A percentile compares a stretch with the other conserved stretches of the same genome.
phyloP scores from a whole-genome alignment of 257 asterid species.

The Nemophila menziesii region DNA sequence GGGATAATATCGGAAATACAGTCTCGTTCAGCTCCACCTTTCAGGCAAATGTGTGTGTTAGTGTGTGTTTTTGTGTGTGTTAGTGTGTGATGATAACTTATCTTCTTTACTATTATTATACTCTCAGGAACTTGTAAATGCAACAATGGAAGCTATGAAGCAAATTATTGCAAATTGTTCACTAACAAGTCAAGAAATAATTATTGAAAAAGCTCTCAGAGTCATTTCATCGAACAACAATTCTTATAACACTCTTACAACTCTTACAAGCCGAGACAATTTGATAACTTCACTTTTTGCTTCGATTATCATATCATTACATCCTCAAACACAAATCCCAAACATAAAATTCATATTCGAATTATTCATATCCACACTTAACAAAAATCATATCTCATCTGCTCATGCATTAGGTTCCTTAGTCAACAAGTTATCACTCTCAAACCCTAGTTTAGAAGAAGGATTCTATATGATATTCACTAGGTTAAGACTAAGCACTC shows the following conservation, averaged over 20 bases:
- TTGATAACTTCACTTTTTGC: conserved; percentile 64
- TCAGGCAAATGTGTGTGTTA: conserved; percentile 30
- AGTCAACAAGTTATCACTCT: conserved; percentile 75
- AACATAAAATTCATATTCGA: conserved; percentile 41
- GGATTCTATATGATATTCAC: conserved; percentile 44
- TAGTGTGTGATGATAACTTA: neutral
- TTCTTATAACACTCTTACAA: conserved; percentile 15
- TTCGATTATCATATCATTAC: conserved; percentile 65
- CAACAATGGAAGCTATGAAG: conserved; percentile 65
- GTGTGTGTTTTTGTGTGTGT: neutral
- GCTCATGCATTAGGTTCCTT: conserved; percentile 95
- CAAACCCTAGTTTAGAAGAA: conserved; percentile 38
- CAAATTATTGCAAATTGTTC: conserved; percentile 63
- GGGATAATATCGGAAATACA: conserved; percentile 44
- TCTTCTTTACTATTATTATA: neutral
- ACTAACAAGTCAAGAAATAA: conserved; percentile 48
- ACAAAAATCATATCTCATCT: conserved; percentile 68
- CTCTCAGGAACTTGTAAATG: conserved; percentile 52
- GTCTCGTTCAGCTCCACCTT: conserved; percentile 22
- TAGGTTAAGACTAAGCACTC: conserved; percentile 26
- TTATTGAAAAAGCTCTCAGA: conserved; percentile 40
- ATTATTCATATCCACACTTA: conserved; percentile 40
- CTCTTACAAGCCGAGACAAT: conserved; percentile 35
- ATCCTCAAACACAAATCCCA: conserved; percentile 57
- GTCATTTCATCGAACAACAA: conserved; percentile 34